These are phyloP conservation scores for Diplodia corticola DNA, from an alignment of 2,329 filamentous ascomycete genomes.

Conservation along the genomic window DNA sequence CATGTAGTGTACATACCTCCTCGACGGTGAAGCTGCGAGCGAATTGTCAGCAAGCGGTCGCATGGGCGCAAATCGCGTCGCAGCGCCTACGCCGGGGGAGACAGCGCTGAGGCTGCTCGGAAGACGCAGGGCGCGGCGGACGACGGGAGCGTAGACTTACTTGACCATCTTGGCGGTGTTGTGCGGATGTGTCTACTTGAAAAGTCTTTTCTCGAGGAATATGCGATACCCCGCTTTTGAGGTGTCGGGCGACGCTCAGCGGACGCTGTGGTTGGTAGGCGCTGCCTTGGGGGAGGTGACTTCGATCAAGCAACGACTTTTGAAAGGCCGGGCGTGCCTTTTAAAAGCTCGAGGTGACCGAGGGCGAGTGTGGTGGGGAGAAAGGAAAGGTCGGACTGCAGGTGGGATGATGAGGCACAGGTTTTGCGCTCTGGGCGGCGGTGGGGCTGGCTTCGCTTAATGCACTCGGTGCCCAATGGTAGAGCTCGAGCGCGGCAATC, in stretches of 20 bases:
- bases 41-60: constrained; percentile 51
- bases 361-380: constrained; percentile 11
- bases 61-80: not conserved
- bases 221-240: constrained; percentile 23
- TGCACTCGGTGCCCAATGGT: constrained; percentile 11
- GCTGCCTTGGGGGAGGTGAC: not conserved
- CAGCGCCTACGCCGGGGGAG: not conserved
- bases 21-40: constrained; percentile 90
- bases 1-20: constrained; percentile 59
- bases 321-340: constrained; percentile 21
- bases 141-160: constrained; percentile 63
- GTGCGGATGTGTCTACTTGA: constrained; percentile 12
- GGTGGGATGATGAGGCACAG: constrained; percentile 23
- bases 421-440: constrained; percentile 23
- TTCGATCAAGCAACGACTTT: constrained; percentile 19
- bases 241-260: constrained; percentile 15
- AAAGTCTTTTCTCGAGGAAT: constrained; percentile 17
- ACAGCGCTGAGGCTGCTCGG: not conserved
- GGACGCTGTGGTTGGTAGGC: constrained; percentile 7
- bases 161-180: constrained; percentile 98
- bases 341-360: constrained; percentile 22
- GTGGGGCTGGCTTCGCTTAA: constrained; percentile 23
- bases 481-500: not conserved
- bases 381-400: constrained; percentile 17
- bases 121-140: not conserved